These are phyloP conservation scores for Cytidiella melzeri DNA, from an alignment of 768 basidiomycete genomes.

Conservation along the genomic window DNA sequence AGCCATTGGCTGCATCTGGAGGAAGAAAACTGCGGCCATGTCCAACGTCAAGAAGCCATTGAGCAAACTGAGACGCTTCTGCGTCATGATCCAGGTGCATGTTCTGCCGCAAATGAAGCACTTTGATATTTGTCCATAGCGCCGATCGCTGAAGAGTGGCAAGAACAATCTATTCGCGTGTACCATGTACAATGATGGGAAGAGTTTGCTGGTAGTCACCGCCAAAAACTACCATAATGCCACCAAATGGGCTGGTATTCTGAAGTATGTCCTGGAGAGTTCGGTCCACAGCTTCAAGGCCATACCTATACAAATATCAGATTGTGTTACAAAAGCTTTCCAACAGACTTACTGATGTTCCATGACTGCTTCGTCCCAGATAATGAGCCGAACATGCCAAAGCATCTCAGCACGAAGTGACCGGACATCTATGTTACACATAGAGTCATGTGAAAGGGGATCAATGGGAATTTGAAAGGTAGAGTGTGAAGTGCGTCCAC, in stretches of 20 bases:
- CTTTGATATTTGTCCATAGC: constrained; percentile 32
- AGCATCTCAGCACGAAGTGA: background rate
- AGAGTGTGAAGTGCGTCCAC: constrained; percentile 43
- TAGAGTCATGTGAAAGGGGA: no score
- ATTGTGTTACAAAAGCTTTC: no score
- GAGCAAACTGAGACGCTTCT: constrained; percentile 4
- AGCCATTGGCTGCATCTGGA: no score
- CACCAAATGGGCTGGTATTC: constrained; percentile 32
- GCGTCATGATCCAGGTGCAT: constrained; percentile 23
- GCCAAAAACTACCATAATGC: constrained; percentile 40
- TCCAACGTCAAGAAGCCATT: constrained; percentile 15
- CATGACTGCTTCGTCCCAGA: constrained; percentile 40
- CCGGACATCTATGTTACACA: constrained; percentile 26
- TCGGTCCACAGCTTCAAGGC: constrained; percentile 34
- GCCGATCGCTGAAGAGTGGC: constrained; percentile 30
- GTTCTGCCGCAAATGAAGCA: no score
- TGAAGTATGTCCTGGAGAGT: constrained; percentile 30
- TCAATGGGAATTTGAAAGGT: no score
- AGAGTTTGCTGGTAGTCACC: constrained; percentile 45
- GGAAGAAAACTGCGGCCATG: constrained; percentile 2
- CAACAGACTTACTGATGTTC: no score
- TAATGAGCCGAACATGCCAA: constrained; percentile 22
- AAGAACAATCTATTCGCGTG: constrained; percentile 31
- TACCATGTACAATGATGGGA: constrained; percentile 35
- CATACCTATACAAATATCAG: no score